Conservation (phyloP, 169 alveolate species). For the Plasmodium berghei region DNA sequence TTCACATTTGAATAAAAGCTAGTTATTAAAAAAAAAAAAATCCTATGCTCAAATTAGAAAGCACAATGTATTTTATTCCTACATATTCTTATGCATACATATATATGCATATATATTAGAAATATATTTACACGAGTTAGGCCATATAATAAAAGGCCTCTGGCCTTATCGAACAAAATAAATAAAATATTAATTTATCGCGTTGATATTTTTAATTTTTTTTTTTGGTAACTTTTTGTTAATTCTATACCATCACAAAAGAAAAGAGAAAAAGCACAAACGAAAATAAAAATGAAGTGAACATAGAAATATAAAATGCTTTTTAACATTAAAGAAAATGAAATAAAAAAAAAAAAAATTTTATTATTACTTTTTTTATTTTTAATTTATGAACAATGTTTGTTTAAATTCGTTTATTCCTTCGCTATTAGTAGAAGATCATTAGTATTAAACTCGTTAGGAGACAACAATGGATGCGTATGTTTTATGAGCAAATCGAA, state of each 20-base stretch:
- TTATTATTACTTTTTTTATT: conserved; percentile 1
- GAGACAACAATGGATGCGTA: background rate
- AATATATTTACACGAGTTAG: too few relatives aligned
- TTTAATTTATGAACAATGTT: conserved; percentile 4
- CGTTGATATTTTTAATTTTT: background rate
- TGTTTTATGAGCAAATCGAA: background rate
- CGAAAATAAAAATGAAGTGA: conserved; percentile 1
- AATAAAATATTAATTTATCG: too few relatives aligned
- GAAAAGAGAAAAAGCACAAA: background rate
- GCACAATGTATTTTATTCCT: too few relatives aligned
- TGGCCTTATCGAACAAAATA: too few relatives aligned
- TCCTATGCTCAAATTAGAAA: too few relatives aligned
- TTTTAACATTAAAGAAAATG: conserved; percentile 9
- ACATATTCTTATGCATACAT: too few relatives aligned
- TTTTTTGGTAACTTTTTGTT: background rate
- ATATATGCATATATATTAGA: too few relatives aligned
- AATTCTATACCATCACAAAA: background rate
- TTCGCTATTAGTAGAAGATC: conserved; percentile 9
- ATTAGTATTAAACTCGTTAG: conserved; percentile 6
- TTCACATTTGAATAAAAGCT: too few relatives aligned
- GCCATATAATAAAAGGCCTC: too few relatives aligned
- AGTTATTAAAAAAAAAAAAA: too few relatives aligned
- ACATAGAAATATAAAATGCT: conserved; percentile 22
- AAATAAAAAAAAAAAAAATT: conserved; percentile 2
- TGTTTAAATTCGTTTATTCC: conserved; percentile 11